Conservation (phyloP, 192 early-diverging fungal genomes). For the Linnemannia exigua region DNA sequence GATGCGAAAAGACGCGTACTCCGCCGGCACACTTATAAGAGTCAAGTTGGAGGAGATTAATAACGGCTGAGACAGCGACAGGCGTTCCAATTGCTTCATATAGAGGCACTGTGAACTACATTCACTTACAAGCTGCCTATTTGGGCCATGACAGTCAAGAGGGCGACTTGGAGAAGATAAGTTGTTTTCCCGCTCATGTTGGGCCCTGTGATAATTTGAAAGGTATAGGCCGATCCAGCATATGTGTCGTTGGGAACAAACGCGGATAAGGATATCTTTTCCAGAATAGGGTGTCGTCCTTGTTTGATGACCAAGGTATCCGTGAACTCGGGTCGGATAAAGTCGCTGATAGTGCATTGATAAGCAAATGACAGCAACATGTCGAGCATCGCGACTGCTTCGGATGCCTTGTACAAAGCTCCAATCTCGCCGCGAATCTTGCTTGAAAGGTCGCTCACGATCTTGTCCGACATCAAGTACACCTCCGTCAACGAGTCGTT, state of each 20-base stretch:
- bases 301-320: conserved; percentile 82
- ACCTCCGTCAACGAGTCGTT: conserved; percentile 87
- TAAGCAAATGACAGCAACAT: conserved; percentile 83
- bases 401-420: conserved; percentile 79
- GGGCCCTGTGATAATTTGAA: conserved; percentile 90
- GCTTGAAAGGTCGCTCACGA: conserved; percentile 61
- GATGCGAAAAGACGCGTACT: conserved; percentile 81
- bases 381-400: conserved; percentile 85
- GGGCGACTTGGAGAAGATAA: conserved; percentile 85
- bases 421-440: conserved; percentile 71
- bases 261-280: conserved; percentile 57
- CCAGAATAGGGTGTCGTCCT: conserved; percentile 84
- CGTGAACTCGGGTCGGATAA: conserved; percentile 83
- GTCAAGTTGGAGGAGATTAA: neutral
- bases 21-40: conserved; percentile 79
- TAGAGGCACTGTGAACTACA: neutral
- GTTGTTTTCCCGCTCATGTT: conserved; percentile 96
- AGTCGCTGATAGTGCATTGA: conserved; percentile 69
- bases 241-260: conserved; percentile 84
- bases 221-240: conserved; percentile 63
- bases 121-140: conserved; percentile 80
- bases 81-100: neutral
- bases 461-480: conserved; percentile 84
- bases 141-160: conserved; percentile 87
- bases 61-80: neutral